Evolutionary conservation across 2,329 filamentous ascomycete genomes (phyloP), one percentile per base, ranked within the genome.

Genomic region (Sporothrix globosa): DNA sequence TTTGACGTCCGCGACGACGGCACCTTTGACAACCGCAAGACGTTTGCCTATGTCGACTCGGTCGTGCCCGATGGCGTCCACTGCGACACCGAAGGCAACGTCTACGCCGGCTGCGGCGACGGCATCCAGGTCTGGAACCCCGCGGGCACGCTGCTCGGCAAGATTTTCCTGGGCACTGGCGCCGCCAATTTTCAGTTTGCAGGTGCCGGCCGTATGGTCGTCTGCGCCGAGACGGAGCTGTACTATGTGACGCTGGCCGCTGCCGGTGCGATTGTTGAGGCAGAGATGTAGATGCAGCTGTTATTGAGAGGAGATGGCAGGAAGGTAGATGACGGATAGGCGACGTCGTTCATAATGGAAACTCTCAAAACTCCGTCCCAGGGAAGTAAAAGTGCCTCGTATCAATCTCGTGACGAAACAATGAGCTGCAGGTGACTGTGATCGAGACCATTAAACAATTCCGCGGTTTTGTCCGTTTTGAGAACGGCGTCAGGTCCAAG

Each of bases 21-120:
- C 34, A 84, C 83, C 0, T 83, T 79, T 67, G 79, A 80, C 4
- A 83, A 84, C 75, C 80, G 83, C 68, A 82, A 83, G 70, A 81
- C 83, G 0, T 91, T 91, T 74, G 87, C 88, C 0, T 88, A 84
- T 72, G 79, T 81, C 2, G 81, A 84, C 61, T 76, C 81, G 1
- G 85, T 86, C 2, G 79, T 87, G 2, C 87, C 88, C 0, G 89
- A 91, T 73, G 89, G 89, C 27, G 83, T 88, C 54, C 85, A 87
- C 72, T 82, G 82, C 70, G 86, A 88, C 73, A 78, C 80, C 9
- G 78, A 83, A 14, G 87, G 87, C 1, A 86, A 88, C 67, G 82
- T 90, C 2, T 89, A 86, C 73, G 76, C 80, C 19, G 84, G 82
- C 48, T 83, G 81, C 70, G 83, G 83, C 13, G 84, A 86, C 71